These are phyloP conservation scores for Hylodesmum podocarpum DNA, from an alignment of 306 rosid species.

Conservation along the genomic window DNA sequence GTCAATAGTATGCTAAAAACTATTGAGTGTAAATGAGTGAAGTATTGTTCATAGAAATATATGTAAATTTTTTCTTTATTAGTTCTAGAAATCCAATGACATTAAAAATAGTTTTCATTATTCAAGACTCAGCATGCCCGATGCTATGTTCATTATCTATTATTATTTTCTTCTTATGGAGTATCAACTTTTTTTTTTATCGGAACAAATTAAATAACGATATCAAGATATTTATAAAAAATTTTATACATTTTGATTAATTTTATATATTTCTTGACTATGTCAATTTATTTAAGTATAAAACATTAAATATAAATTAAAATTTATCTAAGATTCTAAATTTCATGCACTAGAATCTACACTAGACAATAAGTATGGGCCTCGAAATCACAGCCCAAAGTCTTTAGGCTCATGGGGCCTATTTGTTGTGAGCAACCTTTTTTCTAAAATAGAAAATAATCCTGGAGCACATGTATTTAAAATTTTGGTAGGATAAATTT, in stretches of 20 bases:
- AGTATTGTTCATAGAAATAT: neutral
- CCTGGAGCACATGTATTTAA: neutral
- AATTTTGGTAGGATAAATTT: neutral
- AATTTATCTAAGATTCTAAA: neutral
- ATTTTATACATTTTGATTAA: no score
- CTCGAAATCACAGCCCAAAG: neutral
- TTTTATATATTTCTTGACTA: no score
- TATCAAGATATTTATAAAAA: no score
- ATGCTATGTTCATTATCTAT: no score
- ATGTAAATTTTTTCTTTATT: neutral
- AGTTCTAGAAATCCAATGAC: no score
- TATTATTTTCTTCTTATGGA: no score
- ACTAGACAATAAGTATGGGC: slow-evolving; percentile 9
- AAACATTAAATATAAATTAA: neutral
- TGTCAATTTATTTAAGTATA: no score
- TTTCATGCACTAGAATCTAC: neutral
- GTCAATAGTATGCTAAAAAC: no score
- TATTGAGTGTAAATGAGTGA: no score
- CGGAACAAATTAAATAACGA: no score
- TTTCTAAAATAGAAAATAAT: neutral
- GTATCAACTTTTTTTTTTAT: no score
- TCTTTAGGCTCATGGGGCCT: neutral
- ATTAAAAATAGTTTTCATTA: neutral
- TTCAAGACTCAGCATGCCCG: neutral
- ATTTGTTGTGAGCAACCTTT: neutral